Evolutionary conservation across 2,329 filamentous ascomycete species (phyloP).

Genomic region (Cytospora leucostoma): DNA sequence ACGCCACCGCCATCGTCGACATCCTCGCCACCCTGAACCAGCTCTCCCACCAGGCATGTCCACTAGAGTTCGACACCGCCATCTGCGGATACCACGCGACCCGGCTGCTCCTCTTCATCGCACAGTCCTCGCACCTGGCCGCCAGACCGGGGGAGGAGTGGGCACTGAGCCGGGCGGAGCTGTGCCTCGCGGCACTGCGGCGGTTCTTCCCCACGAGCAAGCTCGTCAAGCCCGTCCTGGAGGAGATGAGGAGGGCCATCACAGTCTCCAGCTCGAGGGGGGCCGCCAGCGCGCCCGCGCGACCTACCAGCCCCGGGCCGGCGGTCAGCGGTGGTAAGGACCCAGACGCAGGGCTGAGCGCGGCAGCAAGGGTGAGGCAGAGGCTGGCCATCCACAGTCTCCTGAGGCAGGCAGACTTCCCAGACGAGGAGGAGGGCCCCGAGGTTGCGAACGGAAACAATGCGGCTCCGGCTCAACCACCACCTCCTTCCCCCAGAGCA

Average conservation of each 20-base stretch:
- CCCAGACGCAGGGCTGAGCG: slow-evolving; percentile 23
- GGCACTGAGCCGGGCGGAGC: slow-evolving; percentile 33
- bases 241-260: slow-evolving; percentile 33
- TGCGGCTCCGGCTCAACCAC: background rate
- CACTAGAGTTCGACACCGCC: slow-evolving; percentile 31
- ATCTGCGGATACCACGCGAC: slow-evolving; percentile 32
- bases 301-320: slow-evolving; percentile 11
- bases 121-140: slow-evolving; percentile 27
- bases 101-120: slow-evolving; percentile 32
- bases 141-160: slow-evolving; percentile 30
- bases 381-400: slow-evolving; percentile 37
- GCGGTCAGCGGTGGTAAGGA: slow-evolving; percentile 14
- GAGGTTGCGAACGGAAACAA: background rate
- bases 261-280: slow-evolving; percentile 25
- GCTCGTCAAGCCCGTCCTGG: slow-evolving; percentile 34
- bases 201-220: slow-evolving; percentile 34
- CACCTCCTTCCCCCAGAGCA: background rate
- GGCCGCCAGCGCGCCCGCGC: background rate
- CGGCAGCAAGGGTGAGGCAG: slow-evolving; percentile 31
- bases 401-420: slow-evolving; percentile 34
- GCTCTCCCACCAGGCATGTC: slow-evolving; percentile 24
- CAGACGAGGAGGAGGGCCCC: slow-evolving; percentile 30
- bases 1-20: slow-evolving; percentile 27
- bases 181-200: slow-evolving; percentile 33
- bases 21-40: slow-evolving; percentile 31